Base-by-base conservation (phyloP, 2,329 filamentous ascomycete species). In the Coniochaeta sp. region DNA sequence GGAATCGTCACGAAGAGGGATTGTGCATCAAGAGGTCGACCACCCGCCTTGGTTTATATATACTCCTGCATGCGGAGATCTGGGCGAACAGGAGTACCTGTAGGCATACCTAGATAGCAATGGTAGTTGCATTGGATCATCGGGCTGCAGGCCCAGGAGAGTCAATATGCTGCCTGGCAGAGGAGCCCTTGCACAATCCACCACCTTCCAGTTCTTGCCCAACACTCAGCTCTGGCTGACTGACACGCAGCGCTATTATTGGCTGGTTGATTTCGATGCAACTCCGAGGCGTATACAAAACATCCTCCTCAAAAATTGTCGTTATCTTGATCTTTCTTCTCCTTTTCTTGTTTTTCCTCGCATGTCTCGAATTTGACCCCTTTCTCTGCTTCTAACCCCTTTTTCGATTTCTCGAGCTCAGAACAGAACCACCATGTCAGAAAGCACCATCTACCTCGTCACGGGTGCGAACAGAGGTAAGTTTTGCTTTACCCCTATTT, bases 381-480 rank as follows among this genome's bases (percentile, higher is more conserved):
- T 34, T 38, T 40, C 34, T 58, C 26, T 52, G 19, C 26, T 28
- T 4, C 26, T 22, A 26, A n/a, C n/a, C 14, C 6, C 22, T 12
- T 52, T 6, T 34, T 12, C 12, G 34, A 12, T 32, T 38, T 36
- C 26, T 30, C 50, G 47, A 47, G 38, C 22, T 38, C 32, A 16
- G 14, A 38, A n/a, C 38, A 47, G 42, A 19, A 30, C 19, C 36
- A 62, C n/a, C 16, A 69, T 69, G 67, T 50, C 63, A 9, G 61
- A 65, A 10, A 64, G 64, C 59, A 69, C 65, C 34, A 62, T 69
- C 57, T 71, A 69, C 63, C 65, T 70, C 57, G 61, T 71, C 59
- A 70, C 69, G 3, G 68, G 69, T 42, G 66, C 68, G 26, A 71
- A 71, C 66, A 67, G 65, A 65, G 69, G 68, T 68, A 66, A 64